Conservation (phyloP, 163 green algal species). For the Coccomyxa subellipsoidea region DNA sequence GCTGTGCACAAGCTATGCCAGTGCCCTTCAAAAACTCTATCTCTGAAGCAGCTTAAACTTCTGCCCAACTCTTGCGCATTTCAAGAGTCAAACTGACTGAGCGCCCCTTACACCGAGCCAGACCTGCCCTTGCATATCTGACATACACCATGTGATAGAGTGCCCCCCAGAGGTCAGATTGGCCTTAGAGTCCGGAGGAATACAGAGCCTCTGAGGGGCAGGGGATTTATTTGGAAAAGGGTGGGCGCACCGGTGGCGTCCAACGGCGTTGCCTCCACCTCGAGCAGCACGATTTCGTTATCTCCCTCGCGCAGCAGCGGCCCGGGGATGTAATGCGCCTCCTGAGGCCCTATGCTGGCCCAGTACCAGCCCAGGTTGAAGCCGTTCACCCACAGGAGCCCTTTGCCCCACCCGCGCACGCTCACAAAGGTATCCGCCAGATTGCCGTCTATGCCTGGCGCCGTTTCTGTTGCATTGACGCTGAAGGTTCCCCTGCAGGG, state of each 20-base stretch:
- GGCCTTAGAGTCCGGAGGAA: too few species aligned
- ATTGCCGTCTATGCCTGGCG: slow-evolving; percentile 13
- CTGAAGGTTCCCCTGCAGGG: slow-evolving; percentile 5
- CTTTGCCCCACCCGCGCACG: slow-evolving; percentile 36
- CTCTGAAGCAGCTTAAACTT: too few species aligned
- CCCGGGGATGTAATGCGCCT: slow-evolving; percentile 32
- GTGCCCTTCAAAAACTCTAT: too few species aligned
- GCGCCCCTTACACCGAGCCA: too few species aligned
- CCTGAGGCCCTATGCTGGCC: slow-evolving; percentile 19
- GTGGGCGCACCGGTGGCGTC: not conserved
- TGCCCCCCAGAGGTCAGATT: too few species aligned
- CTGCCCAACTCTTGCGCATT: too few species aligned
- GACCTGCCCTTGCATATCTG: too few species aligned
- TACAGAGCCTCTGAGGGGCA: too few species aligned
- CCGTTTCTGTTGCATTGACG: not conserved
- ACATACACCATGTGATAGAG: too few species aligned
- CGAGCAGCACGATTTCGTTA: slow-evolving; percentile 37
- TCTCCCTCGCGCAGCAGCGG: slow-evolving; percentile 25
- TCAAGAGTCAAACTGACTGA: too few species aligned
- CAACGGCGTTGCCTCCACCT: slow-evolving; percentile 15
- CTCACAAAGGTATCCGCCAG: slow-evolving; percentile 44
- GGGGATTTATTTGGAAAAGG: too few species aligned
- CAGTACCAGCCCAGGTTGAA: slow-evolving; percentile 49
- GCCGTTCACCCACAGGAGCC: slow-evolving; percentile 42
- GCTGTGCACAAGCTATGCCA: too few species aligned